Evolutionary conservation across 768 basidiomycete genomes (phyloP).

Genomic region (Chalciporus chontae): DNA sequence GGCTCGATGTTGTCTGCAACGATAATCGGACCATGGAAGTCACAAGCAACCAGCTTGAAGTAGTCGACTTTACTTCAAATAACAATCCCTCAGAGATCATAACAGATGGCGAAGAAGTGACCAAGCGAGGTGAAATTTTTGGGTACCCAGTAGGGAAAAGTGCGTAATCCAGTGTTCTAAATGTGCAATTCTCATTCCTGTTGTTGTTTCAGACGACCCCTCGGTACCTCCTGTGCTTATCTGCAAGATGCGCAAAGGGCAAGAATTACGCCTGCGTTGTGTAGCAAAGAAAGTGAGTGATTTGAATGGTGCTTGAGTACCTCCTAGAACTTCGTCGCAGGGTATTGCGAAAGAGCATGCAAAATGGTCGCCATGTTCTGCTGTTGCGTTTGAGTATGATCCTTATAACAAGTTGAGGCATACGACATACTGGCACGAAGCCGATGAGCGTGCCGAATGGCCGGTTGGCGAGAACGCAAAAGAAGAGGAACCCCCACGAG

Average conservation of each 20-base stretch:
- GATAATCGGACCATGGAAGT: constrained; percentile 77
- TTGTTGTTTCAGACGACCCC: constrained; percentile 48
- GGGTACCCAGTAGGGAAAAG: constrained; percentile 85
- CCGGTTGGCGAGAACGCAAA: constrained; percentile 82
- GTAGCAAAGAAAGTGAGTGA: constrained; percentile 85
- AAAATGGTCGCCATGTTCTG: constrained; percentile 97
- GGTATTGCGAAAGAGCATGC: constrained; percentile 98
- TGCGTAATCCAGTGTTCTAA: constrained; percentile 31
- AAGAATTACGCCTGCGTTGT: constrained; percentile 82
- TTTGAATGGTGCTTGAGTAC: not conserved
- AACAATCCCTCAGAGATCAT: constrained; percentile 35
- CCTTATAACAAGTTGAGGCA: constrained; percentile 96
- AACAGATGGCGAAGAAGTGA: constrained; percentile 61
- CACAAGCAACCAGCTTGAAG: constrained; percentile 81
- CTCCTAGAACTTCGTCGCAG: constrained; percentile 38
- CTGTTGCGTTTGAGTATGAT: constrained; percentile 96
- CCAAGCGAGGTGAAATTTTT: constrained; percentile 71
- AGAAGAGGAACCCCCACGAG: constrained; percentile 77
- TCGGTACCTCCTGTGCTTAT: constrained; percentile 70
- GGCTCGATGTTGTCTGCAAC: constrained; percentile 71
- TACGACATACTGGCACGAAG: constrained; percentile 93
- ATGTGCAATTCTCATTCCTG: constrained; percentile 3
- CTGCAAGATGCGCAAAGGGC: constrained; percentile 90
- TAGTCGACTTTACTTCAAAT: constrained; percentile 40
- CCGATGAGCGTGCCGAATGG: constrained; percentile 82